A percentile compares a stretch with the other conserved stretches of the same genome.
phyloP scores from a whole-genome alignment of 2,329 filamentous ascomycete species.

The Cladosporium colombiae region DNA sequence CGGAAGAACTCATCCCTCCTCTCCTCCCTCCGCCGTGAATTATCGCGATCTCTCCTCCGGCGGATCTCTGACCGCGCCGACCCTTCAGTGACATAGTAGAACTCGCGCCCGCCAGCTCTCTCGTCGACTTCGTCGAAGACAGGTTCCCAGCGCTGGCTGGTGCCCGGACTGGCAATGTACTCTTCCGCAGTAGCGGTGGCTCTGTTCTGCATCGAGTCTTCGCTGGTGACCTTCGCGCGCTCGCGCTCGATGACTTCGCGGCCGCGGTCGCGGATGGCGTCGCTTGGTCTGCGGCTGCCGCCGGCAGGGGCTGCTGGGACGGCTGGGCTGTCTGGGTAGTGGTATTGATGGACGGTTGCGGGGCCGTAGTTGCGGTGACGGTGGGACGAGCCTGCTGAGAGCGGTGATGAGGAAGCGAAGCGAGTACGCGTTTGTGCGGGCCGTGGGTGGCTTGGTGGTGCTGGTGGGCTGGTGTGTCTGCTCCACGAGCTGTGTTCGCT shows the following conservation, averaged over 20 bases:
- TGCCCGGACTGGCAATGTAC: not conserved
- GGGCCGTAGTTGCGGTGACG: not conserved
- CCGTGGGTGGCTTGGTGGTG: not conserved
- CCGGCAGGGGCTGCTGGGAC: not conserved
- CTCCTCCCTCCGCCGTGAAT: slow-evolving; percentile 7
- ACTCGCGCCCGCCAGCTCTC: not conserved
- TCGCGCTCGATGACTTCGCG: slow-evolving; percentile 16
- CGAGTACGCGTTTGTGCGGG: not conserved
- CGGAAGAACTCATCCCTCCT: slow-evolving; percentile 3
- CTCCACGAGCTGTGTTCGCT: slow-evolving; percentile 3
- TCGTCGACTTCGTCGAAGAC: slow-evolving; percentile 12
- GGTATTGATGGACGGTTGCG: slow-evolving; percentile 8
- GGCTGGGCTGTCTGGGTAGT: slow-evolving; percentile 6
- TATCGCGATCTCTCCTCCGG: not conserved
- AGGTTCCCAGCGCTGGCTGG: not conserved
- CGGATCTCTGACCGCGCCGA: not conserved
- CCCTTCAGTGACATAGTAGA: slow-evolving; percentile 8
- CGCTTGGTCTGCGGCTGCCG: not conserved
- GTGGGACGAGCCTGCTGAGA: not conserved
- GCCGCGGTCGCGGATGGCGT: slow-evolving; percentile 10
- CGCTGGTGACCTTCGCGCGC: not conserved
- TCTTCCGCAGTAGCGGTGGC: not conserved
- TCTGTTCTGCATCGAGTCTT: not conserved
- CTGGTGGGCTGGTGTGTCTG: slow-evolving; percentile 17
- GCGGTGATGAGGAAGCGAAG: slow-evolving; percentile 12